phyloP scores from a whole-genome alignment of 164 flowering plant genomes.

The Brasenia schreberi region DNA sequence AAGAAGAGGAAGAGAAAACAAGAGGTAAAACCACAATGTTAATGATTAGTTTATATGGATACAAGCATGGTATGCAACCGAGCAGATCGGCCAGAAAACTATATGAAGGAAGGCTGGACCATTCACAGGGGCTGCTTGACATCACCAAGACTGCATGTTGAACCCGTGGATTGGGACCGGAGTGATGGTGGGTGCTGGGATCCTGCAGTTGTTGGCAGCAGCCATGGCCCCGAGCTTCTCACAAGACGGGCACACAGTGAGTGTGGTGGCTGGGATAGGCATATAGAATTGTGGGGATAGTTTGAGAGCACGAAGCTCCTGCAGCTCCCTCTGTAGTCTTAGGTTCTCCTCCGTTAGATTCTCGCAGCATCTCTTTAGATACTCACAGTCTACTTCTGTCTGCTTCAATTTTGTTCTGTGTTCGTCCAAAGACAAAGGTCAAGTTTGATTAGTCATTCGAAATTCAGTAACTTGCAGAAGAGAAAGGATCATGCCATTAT shows the following conservation, averaged over 20 bases:
- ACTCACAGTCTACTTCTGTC: conserved; percentile 36
- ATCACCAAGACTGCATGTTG: neutral
- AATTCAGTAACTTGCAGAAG: neutral
- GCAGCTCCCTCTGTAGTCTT: conserved; percentile 30
- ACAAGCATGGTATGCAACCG: neutral
- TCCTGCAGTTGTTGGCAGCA: conserved; percentile 1
- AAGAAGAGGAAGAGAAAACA: neutral
- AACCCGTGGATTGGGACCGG: neutral
- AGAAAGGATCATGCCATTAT: too few species aligned
- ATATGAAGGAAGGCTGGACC: neutral
- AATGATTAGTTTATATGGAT: neutral
- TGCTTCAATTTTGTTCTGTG: conserved; percentile 33
- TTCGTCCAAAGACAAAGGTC: neutral
- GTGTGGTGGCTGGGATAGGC: conserved; percentile 33
- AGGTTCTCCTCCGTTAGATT: conserved; percentile 28
- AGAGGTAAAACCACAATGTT: neutral
- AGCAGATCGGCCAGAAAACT: neutral
- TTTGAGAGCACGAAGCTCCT: conserved; percentile 27
- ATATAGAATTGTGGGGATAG: conserved; percentile 29
- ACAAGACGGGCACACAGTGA: conserved; percentile 36
- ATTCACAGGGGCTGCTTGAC: neutral
- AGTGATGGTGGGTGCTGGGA: conserved; percentile 2
- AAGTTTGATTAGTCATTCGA: neutral
- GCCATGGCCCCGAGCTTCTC: conserved; percentile 20
- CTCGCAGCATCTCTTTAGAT: conserved; percentile 28